Percentiles rank a stretch among this genome's conserved stretches.
Conservation (phyloP, 2,329 filamentous ascomycete species). For the Fusarium nurragi region DNA sequence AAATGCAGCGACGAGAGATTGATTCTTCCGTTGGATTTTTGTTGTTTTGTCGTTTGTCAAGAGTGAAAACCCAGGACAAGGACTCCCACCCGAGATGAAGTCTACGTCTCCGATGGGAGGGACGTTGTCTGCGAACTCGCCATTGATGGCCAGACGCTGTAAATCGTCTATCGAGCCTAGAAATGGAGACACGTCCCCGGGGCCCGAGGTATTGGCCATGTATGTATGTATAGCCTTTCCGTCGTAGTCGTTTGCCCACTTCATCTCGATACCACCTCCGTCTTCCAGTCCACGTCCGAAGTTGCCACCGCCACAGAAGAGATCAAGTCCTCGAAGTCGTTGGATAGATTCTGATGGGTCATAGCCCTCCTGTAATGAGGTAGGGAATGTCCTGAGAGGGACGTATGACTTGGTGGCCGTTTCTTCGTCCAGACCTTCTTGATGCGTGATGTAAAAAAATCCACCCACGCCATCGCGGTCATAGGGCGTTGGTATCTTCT, state of each 20-base stretch:
- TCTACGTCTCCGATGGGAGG: constrained; percentile 71
- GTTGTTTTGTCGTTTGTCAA: constrained; percentile 69
- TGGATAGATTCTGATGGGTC: constrained; percentile 52
- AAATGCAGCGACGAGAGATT: constrained; percentile 80
- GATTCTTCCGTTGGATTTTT: constrained; percentile 69
- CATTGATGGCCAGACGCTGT: constrained; percentile 64
- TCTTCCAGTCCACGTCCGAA: constrained; percentile 82
- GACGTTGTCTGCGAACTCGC: constrained; percentile 57
- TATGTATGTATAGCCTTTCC: constrained; percentile 75
- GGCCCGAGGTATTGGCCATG: constrained; percentile 68
- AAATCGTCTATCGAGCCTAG: constrained; percentile 78
- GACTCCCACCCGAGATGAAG: constrained; percentile 76
- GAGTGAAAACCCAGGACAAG: constrained; percentile 78
- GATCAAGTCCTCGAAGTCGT: constrained; percentile 69
- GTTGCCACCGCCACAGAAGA: constrained; percentile 83
- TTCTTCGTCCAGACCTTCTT: constrained; percentile 17
- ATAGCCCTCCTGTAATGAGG: constrained; percentile 63
- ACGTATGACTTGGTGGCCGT: constrained; percentile 34
- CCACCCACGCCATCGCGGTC: constrained; percentile 71
- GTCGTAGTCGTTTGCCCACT: constrained; percentile 74
- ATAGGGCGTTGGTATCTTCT: constrained; percentile 70
- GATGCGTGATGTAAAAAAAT: constrained; percentile 69
- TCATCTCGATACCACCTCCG: constrained; percentile 70
- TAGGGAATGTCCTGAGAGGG: constrained; percentile 50
- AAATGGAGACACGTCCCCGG: constrained; percentile 61